Percentiles rank a stretch among this genome's conserved stretches.
Evolutionary conservation across 495 filamentous ascomycete species (phyloP).

Genomic region (Saxophila tyrrhenica): DNA sequence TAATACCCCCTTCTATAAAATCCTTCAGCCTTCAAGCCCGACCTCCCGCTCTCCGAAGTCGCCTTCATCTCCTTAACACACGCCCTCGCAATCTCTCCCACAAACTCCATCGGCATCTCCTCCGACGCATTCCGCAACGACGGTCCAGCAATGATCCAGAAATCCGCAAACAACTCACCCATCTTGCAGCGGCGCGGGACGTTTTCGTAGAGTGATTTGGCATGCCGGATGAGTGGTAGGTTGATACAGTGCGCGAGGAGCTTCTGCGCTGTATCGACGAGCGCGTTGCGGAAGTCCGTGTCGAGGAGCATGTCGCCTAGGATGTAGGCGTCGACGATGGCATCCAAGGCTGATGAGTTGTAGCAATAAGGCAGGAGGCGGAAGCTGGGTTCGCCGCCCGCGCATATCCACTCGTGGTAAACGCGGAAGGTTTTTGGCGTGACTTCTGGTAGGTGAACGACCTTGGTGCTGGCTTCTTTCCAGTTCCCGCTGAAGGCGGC

Average conservation of each 20-base stretch:
- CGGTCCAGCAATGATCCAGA: not conserved
- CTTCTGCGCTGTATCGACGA: not conserved
- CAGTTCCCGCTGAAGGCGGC: not conserved
- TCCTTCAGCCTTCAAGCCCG: too few species aligned
- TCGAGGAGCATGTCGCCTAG: constrained; percentile 1
- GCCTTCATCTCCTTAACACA: not conserved
- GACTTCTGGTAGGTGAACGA: constrained; percentile 2
- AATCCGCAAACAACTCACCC: not conserved
- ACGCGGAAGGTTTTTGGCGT: not conserved
- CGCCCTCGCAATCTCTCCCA: not conserved
- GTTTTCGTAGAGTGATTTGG: not conserved
- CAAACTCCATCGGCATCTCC: not conserved
- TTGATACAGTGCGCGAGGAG: too few species aligned
- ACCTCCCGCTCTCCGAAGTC: not conserved
- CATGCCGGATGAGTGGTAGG: not conserved
- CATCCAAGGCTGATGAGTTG: not conserved
- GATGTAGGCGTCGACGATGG: not conserved
- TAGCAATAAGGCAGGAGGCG: not conserved
- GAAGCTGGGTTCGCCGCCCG: not conserved
- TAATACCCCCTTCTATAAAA: too few species aligned
- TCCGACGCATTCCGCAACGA: not conserved
- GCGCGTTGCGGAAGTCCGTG: not conserved
- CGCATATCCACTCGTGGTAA: not conserved
- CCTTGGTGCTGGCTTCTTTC: not conserved
- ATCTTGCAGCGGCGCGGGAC: not conserved